Conservation (phyloP, 106 monocot species). For the Acorus gramineus region DNA sequence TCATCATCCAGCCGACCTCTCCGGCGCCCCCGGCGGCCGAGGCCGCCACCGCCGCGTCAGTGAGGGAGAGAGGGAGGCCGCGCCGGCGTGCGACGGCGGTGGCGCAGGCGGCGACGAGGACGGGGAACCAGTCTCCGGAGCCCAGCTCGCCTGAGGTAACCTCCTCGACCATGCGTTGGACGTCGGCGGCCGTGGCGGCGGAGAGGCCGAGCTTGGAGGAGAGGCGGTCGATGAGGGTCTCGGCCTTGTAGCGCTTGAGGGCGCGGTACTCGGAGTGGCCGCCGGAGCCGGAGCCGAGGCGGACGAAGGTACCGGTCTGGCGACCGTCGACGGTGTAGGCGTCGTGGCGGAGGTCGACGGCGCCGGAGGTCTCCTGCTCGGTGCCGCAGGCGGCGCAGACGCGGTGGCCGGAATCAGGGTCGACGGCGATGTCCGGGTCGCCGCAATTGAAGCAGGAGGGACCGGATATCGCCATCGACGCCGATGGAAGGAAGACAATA, state of each 20-base stretch:
- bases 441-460: slow-evolving; percentile 16
- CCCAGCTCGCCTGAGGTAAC: slow-evolving; percentile 44
- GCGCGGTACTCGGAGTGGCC: slow-evolving; percentile 31
- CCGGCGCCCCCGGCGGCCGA: slow-evolving; percentile 15
- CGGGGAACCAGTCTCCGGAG: slow-evolving; percentile 44
- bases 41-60: slow-evolving; percentile 41
- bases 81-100: slow-evolving; percentile 34
- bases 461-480: too few relatives aligned
- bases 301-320: slow-evolving; percentile 14
- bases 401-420: slow-evolving; percentile 21
- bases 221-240: slow-evolving; percentile 18
- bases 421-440: slow-evolving; percentile 19
- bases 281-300: slow-evolving; percentile 1
- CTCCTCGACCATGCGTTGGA: slow-evolving; percentile 18
- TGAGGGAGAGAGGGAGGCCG: slow-evolving; percentile 40
- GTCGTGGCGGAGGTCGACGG: slow-evolving; percentile 27
- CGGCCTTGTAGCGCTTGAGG: slow-evolving; percentile 28
- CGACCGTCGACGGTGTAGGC: slow-evolving; percentile 25
- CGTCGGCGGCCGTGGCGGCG: slow-evolving; percentile 21
- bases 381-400: slow-evolving; percentile 51
- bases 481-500: too few relatives aligned
- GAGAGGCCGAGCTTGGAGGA: slow-evolving; percentile 42
- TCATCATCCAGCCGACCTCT: slow-evolving; percentile 41
- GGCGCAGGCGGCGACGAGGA: slow-evolving; percentile 49
- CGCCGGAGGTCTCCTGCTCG: slow-evolving; percentile 1